These are phyloP conservation scores for Hypericum perforatum DNA, from an alignment of 345 rosid species.

Conservation along the genomic window DNA sequence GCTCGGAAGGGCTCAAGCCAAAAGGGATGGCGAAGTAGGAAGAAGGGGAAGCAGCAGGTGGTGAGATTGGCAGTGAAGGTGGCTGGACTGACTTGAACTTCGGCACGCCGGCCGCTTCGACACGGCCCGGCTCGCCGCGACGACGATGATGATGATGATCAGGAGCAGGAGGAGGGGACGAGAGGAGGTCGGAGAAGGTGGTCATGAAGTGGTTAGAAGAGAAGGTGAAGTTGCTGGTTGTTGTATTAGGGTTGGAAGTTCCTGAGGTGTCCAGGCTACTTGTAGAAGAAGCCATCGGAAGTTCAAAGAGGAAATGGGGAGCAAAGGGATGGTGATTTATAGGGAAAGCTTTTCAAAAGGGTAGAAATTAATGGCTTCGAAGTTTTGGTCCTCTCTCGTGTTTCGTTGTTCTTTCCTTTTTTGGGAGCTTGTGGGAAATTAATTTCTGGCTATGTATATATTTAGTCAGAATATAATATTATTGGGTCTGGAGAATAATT, in stretches of 20 bases:
- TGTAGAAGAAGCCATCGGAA: constrained; percentile 33
- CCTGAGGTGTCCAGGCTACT: constrained; percentile 31
- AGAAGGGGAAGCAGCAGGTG: constrained; percentile 57
- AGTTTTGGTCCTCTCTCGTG: too few relatives aligned
- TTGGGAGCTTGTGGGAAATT: too few relatives aligned
- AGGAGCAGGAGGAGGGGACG: constrained; percentile 11
- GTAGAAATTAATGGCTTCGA: too few relatives aligned
- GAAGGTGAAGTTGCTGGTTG: constrained; percentile 17
- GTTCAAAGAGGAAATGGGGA: neutral
- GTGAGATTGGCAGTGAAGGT: constrained; percentile 74
- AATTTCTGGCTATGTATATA: too few relatives aligned
- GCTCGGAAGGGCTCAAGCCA: constrained; percentile 61
- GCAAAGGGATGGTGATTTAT: too few relatives aligned
- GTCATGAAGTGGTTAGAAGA: constrained; percentile 22
- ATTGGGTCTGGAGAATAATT: too few relatives aligned
- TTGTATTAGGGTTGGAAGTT: constrained; percentile 14
- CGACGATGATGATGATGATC: too few relatives aligned
- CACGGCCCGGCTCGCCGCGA: constrained; percentile 24
- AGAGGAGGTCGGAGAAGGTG: constrained; percentile 49
- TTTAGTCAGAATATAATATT: too few relatives aligned
- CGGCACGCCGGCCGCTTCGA: constrained; percentile 66
- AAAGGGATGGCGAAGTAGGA: constrained; percentile 74
- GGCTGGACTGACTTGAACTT: constrained; percentile 78
- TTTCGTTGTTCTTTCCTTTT: too few relatives aligned
- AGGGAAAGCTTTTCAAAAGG: too few relatives aligned